Percentiles rank a stretch among this genome's conserved stretches.
Conservation (phyloP, 2,329 filamentous ascomycete genomes). For the Aspergillus brunneoviolaceus region DNA sequence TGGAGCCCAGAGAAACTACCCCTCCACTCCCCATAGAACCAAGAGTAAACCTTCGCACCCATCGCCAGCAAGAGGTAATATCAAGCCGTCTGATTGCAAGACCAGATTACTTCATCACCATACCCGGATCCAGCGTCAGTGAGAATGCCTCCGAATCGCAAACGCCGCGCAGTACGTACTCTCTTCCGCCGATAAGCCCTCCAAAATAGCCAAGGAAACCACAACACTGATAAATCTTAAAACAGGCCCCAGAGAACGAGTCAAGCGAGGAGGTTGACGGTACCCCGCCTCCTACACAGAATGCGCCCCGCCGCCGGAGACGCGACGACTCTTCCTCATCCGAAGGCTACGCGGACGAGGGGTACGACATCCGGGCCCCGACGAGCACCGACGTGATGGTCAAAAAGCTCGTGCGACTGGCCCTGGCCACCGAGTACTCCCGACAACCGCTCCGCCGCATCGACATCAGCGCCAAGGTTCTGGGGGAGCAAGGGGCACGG, state of each 20-base stretch:
- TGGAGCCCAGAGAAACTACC: not conserved
- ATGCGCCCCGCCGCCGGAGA: constrained; percentile 16
- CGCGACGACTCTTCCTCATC: constrained; percentile 13
- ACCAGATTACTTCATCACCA: not conserved
- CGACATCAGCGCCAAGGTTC: constrained; percentile 64
- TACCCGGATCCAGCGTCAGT: not conserved
- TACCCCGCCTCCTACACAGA: constrained; percentile 6
- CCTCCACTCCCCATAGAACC: not conserved
- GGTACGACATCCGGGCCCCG: constrained; percentile 23
- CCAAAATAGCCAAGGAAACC: not conserved
- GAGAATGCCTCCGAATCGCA: constrained; percentile 30
- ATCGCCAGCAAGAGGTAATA: not conserved
- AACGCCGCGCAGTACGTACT: constrained; percentile 31
- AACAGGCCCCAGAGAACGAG: constrained; percentile 10
- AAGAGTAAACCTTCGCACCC: not conserved
- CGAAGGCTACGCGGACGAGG: constrained; percentile 17
- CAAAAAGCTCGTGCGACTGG: constrained; percentile 63
- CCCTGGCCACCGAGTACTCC: constrained; percentile 60
- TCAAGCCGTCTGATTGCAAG: not conserved
- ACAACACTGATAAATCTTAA: not conserved
- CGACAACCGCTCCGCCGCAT: constrained; percentile 57
- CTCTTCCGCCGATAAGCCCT: not conserved
- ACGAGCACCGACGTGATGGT: constrained; percentile 46
- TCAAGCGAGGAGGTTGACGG: constrained; percentile 10
- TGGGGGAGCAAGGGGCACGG: constrained; percentile 65